Base-by-base conservation (phyloP, 805 yeast species). In the Candida chilensis region DNA sequence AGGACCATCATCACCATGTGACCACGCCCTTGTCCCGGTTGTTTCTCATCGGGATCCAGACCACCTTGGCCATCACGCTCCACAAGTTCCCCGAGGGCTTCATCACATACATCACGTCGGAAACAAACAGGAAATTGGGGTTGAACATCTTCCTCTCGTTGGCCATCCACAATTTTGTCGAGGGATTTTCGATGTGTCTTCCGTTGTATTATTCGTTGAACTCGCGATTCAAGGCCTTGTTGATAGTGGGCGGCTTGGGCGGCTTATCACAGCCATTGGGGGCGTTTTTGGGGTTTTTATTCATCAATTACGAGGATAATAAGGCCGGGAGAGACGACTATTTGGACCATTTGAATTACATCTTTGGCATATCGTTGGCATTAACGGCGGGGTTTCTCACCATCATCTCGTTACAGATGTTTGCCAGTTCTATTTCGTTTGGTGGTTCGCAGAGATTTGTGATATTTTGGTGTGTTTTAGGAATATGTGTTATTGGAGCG, bases 61-160 rank as follows among this genome's bases (percentile, higher is more conserved):
- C 97, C 0, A 76, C 88, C 5, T 50, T 88, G 30, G 97, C 95
- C 0, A 74, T 90, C 17, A 72, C 94, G 1, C 55, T 92, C 17
- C 98, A 90, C 57, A 88, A 92, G 50, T 65, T 90, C 16, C 98
- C 98, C 0, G 98, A 90, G 54, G 98, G 98, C 0, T 84, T 90
- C 45, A 76, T 90, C 32, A 80, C 94, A 27, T 90, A 73, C 50
- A 82, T 81, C 20, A 87, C 92, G 0, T 67, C 86, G 2, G 83
- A 80, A 45, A 74, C 81, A 2, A 56, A 66, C 35, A 60, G 62
- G 4, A 54, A 64, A 19, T 55, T 87, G 17, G 96, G 97, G 0
- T 42, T 86, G 14, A 68, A 85, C 11, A 85, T 90, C 9, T 88
- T 92, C 45, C 50, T 88, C 14, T 86, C 96, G 28, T 64, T 90